Base-by-base conservation (phyloP, 2,329 filamentous ascomycete species). In the Fusarium newnesense region DNA sequence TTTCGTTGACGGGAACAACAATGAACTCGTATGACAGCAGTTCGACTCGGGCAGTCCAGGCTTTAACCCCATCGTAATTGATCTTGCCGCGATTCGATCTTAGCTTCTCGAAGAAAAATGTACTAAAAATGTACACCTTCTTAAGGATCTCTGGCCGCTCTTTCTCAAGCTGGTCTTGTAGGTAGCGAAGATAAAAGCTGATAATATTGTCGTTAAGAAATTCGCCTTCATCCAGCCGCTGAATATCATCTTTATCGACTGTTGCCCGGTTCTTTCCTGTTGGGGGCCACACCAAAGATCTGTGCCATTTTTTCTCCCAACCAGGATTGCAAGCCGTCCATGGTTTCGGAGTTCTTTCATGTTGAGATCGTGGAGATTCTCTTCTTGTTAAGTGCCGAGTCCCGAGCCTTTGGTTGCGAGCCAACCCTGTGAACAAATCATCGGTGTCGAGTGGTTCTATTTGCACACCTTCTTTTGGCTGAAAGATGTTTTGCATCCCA, bases 121-220 rank as follows among this genome's bases (percentile, higher is more conserved):
- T 96, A 80, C 95, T 98, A 85, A 97, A 96, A 75, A 97, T 93
- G 80, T 97, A 94, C 7, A 97, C 90, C 58, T 90, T 90, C 67
- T 89, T 85, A 0, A 90, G 84, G 8, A 91, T 75, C 50, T 89
- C 84, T 2, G 89, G 87, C 4, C 87, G 85, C 16, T 87, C 84
- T 43, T 84, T 81, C 71, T 90, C 87, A 40, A 93, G 81, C 46
- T 87, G 82, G 64, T 88, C 84, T 78, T 95, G 91, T 10, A 96
- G 84, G 75, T 91, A 93, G 36, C 92, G 91, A 62, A 97, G 86
- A 79, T 97, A 97, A 79, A 98, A 98, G 57, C 90, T 91, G 74
- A 99, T 93, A 34, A 99, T 84, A 77, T 94, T 97, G 83, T 99
- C 96, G 79, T 99, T 99, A 47, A 99, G 83, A 67, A 93, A 97